These are phyloP conservation scores for Sporothrix globosa DNA, from an alignment of 2,329 filamentous ascomycete species.

Conservation along the genomic window DNA sequence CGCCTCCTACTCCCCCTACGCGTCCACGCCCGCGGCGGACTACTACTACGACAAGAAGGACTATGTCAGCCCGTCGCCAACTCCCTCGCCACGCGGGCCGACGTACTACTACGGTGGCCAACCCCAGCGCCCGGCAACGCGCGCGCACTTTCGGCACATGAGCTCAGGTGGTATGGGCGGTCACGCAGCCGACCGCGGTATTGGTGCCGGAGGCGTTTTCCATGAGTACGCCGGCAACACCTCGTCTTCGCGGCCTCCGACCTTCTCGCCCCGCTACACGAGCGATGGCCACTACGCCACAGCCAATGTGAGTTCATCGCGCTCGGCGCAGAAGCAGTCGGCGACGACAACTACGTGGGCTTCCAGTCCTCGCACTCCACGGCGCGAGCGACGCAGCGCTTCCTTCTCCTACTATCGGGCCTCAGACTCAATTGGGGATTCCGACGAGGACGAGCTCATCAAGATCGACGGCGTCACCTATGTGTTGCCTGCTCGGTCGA, in stretches of 20 bases:
- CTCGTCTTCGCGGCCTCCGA: conserved; percentile 49
- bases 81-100: conserved; percentile 58
- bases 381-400: conserved; percentile 58
- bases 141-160: conserved; percentile 53
- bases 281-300: conserved; percentile 66
- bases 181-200: conserved; percentile 41
- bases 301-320: conserved; percentile 65
- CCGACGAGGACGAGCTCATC: conserved; percentile 65
- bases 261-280: conserved; percentile 64
- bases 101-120: conserved; percentile 49
- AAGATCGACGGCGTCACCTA: conserved; percentile 58
- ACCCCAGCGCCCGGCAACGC: conserved; percentile 56
- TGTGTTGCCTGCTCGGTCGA: conserved; percentile 56
- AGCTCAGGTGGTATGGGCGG: conserved; percentile 45
- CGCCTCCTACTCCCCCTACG: conserved; percentile 49
- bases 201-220: conserved; percentile 43
- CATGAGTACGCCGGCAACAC: conserved; percentile 46
- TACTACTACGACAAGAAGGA: conserved; percentile 57
- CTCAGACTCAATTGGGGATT: conserved; percentile 63
- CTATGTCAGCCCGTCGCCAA: conserved; percentile 59
- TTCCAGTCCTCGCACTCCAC: conserved; percentile 47
- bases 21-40: conserved; percentile 53
- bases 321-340: conserved; percentile 49
- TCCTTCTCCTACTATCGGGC: conserved; percentile 62
- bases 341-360: conserved; percentile 52